Conservation (phyloP, 768 basidiomycete species). For the Coprinellus micaceus region DNA sequence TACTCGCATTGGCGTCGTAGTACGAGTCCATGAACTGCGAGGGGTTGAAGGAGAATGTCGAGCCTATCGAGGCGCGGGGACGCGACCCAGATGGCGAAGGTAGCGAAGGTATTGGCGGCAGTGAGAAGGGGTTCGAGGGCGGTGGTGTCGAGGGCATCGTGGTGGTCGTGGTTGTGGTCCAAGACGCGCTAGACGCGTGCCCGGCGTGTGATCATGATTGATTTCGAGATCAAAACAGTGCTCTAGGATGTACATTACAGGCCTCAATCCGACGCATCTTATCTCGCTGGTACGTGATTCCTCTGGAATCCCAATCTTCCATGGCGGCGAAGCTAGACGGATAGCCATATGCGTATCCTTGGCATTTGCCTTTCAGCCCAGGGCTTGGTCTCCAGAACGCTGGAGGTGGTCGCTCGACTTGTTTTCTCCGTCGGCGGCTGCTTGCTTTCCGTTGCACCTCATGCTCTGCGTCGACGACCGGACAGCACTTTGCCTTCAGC, state of each 20-base stretch:
- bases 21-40: constrained; percentile 71
- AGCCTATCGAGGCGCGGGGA: constrained; percentile 66
- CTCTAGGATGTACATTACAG: neutral
- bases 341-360: constrained; percentile 43
- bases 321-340: constrained; percentile 24
- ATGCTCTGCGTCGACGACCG: constrained; percentile 18
- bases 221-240: neutral
- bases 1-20: constrained; percentile 56
- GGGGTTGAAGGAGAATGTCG: constrained; percentile 82
- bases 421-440: constrained; percentile 14
- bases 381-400: constrained; percentile 41
- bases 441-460: constrained; percentile 9
- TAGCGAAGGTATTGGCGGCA: constrained; percentile 47
- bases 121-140: constrained; percentile 36
- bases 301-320: constrained; percentile 7
- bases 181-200: constrained; percentile 1
- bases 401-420: constrained; percentile 27
- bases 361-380: constrained; percentile 32
- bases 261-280: neutral
- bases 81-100: constrained; percentile 57
- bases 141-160: constrained; percentile 49
- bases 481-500: constrained; percentile 16
- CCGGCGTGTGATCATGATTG: neutral
- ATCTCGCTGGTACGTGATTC: neutral
- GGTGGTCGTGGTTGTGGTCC: neutral